phyloP scores from a whole-genome alignment of 139 green algal genomes.

The Tetraselmis striata region DNA sequence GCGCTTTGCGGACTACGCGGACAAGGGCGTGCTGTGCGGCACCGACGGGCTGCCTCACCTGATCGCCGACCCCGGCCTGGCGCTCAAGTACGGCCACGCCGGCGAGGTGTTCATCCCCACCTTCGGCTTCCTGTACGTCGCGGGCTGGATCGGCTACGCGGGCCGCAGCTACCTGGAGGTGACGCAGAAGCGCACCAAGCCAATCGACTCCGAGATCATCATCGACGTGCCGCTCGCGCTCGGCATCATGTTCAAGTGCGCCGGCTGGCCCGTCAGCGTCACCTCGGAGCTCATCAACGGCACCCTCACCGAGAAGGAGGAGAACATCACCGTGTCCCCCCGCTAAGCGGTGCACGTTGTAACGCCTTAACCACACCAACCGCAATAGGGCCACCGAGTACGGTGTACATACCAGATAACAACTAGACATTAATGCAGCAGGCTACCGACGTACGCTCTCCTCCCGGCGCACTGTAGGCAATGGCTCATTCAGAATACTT shows the following conservation, averaged over 20 bases:
- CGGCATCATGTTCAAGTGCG: slow-evolving; percentile 54
- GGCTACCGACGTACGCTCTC: neutral
- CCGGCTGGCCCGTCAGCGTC: slow-evolving; percentile 71
- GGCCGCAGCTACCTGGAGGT: slow-evolving; percentile 85
- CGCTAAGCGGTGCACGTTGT: slow-evolving; percentile 43
- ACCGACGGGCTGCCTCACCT: slow-evolving; percentile 95
- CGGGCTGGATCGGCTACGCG: slow-evolving; percentile 93
- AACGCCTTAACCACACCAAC: neutral
- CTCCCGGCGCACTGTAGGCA: neutral
- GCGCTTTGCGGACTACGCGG: slow-evolving; percentile 89
- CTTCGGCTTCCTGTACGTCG: slow-evolving; percentile 95
- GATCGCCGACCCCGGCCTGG: slow-evolving; percentile 94
- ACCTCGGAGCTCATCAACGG: slow-evolving; percentile 66
- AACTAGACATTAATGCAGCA: neutral
- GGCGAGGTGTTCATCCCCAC: slow-evolving; percentile 93
- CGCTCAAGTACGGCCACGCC: slow-evolving; percentile 83
- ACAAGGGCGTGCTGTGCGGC: slow-evolving; percentile 90
- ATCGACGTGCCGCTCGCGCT: slow-evolving; percentile 89
- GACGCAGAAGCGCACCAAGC: slow-evolving; percentile 54
- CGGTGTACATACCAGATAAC: neutral
- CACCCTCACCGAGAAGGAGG: slow-evolving; percentile 69
- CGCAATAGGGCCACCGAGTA: neutral
- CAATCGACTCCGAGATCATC: slow-evolving; percentile 95
- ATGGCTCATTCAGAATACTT: neutral
- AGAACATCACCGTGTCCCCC: slow-evolving; percentile 91